Conservation (phyloP, 139 green algal genomes). For the Closterium sp. region DNA sequence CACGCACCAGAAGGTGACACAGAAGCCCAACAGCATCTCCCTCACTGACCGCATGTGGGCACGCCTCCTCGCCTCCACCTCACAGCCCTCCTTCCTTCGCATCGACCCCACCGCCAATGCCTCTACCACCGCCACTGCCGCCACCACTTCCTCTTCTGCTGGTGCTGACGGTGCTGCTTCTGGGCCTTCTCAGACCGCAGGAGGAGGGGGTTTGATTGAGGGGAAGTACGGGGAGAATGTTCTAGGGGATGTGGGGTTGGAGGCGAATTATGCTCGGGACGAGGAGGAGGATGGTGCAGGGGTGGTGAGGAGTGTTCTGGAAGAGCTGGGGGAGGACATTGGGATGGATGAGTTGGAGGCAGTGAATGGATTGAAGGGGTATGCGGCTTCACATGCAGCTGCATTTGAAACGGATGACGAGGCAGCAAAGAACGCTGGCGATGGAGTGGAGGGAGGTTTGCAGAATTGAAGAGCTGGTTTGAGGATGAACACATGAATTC, state of each 20-base stretch:
- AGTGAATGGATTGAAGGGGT: neutral
- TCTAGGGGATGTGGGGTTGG: neutral
- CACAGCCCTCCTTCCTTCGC: conserved; percentile 42
- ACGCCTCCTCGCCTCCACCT: conserved; percentile 43
- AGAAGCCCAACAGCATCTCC: conserved; percentile 44
- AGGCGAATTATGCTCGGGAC: neutral
- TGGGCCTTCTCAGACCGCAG: neutral
- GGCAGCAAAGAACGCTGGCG: neutral
- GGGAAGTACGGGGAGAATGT: neutral
- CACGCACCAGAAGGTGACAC: conserved; percentile 28
- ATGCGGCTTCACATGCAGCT: neutral
- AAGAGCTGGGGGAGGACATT: neutral
- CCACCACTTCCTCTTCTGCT: neutral
- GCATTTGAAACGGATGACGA: neutral
- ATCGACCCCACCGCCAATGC: neutral
- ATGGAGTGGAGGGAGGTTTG: neutral
- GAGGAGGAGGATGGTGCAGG: neutral
- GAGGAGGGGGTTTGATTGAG: neutral
- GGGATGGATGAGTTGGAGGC: neutral
- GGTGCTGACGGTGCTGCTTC: neutral
- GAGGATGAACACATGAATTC: too few species aligned
- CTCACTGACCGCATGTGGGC: conserved; percentile 54
- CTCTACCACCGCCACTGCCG: too few species aligned
- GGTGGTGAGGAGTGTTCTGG: neutral
- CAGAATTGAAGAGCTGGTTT: neutral